Conservation (phyloP, 2,329 filamentous ascomycete species). For the Fusarium protoensiforme region DNA sequence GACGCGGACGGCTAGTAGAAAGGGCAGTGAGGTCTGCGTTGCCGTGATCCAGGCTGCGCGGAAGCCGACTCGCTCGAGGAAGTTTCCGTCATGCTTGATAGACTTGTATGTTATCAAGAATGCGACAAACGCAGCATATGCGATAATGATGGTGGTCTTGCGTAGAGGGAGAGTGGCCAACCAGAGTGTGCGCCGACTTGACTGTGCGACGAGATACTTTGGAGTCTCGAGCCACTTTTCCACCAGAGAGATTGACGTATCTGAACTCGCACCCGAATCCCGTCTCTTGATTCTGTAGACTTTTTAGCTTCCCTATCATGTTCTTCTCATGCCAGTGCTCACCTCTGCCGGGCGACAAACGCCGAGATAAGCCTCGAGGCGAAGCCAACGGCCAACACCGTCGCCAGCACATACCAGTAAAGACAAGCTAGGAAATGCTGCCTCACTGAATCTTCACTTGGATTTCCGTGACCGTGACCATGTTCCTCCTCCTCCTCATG, state of each 20-base stretch:
- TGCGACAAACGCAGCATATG: conserved; percentile 35
- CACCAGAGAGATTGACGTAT: conserved; percentile 17
- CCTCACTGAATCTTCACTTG: conserved; percentile 38
- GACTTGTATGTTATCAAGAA: conserved; percentile 40
- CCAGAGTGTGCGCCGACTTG: conserved; percentile 21
- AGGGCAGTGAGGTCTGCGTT: conserved; percentile 39
- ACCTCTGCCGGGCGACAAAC: conserved; percentile 40
- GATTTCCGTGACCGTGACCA: conserved; percentile 31
- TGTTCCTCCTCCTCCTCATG: conserved; percentile 33
- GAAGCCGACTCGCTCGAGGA: conserved; percentile 40
- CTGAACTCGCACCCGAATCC: conserved; percentile 21
- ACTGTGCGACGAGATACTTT: conserved; percentile 6
- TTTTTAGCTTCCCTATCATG: not conserved
- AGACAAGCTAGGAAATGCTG: conserved; percentile 40
- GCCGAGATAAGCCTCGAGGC: conserved; percentile 26
- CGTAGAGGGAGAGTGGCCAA: conserved; percentile 28
- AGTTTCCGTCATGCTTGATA: conserved; percentile 42
- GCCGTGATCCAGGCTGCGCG: conserved; percentile 41
- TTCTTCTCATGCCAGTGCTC: conserved; percentile 1
- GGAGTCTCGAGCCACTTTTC: conserved; percentile 31
- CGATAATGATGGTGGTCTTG: conserved; percentile 20
- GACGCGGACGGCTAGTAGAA: conserved; percentile 36
- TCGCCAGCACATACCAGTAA: conserved; percentile 40
- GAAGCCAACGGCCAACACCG: conserved; percentile 22
- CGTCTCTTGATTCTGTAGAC: conserved; percentile 27